Evolutionary conservation across 179 eudicot genomes (phyloP).

Genomic region (Kewa caespitosa): DNA sequence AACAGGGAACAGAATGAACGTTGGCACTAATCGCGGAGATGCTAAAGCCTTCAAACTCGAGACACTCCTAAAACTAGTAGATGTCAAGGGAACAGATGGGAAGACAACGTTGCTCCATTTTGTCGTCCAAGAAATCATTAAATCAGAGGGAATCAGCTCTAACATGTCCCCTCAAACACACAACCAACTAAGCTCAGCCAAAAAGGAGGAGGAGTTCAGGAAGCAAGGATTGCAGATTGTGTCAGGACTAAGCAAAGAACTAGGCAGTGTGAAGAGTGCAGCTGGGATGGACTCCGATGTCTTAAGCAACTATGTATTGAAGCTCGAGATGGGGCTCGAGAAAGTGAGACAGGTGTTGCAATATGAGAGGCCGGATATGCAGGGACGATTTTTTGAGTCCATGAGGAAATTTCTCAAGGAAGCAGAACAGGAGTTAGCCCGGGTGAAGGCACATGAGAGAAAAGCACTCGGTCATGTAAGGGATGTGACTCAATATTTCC

Average conservation of each 20-base stretch:
- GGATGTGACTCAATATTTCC: constrained; percentile 83
- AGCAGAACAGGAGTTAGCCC: constrained; percentile 57
- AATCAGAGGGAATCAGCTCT: constrained; percentile 64
- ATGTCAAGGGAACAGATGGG: constrained; percentile 89
- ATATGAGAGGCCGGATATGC: constrained; percentile 45
- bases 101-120: constrained; percentile 95
- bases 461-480: constrained; percentile 61
- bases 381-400: constrained; percentile 71
- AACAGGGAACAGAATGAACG: constrained; percentile 97
- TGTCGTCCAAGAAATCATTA: constrained; percentile 92
- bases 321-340: constrained; percentile 78
- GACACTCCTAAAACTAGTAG: constrained; percentile 78
- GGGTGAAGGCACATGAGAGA: constrained; percentile 63
- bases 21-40: constrained; percentile 89
- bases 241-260: constrained; percentile 75
- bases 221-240: constrained; percentile 80
- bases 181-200: constrained; percentile 32
- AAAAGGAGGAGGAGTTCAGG: constrained; percentile 63
- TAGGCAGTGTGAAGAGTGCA: constrained; percentile 71
- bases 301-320: constrained; percentile 65
- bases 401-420: constrained; percentile 60
- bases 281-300: constrained; percentile 95
- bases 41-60: constrained; percentile 90
- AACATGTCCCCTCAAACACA: constrained; percentile 29
- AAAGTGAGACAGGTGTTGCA: constrained; percentile 56